Evolutionary conservation across 768 basidiomycete genomes (phyloP).

Genomic region (Sarcodon sp.): DNA sequence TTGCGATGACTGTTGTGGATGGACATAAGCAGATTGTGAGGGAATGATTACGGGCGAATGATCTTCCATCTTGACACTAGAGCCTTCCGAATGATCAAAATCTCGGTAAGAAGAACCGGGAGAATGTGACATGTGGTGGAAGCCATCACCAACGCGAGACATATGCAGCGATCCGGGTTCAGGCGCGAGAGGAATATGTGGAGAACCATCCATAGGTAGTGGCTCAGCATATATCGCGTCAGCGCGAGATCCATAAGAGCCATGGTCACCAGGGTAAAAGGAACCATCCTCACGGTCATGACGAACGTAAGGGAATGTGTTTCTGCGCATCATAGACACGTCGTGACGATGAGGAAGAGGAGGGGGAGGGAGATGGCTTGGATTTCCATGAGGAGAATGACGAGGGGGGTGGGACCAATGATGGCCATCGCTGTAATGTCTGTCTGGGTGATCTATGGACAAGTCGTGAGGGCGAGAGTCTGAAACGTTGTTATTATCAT

Average conservation of each 20-base stretch:
- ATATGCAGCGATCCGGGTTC: slow-evolving; percentile 15
- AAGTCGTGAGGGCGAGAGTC: slow-evolving; percentile 12
- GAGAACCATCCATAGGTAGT: slow-evolving; percentile 21
- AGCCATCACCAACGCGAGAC: slow-evolving; percentile 19
- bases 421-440: slow-evolving; percentile 8
- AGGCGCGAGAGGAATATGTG: slow-evolving; percentile 26
- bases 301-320: slow-evolving; percentile 67
- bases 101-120: slow-evolving; percentile 35
- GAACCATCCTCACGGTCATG: slow-evolving; percentile 49
- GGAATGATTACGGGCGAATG: slow-evolving; percentile 46
- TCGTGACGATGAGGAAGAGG: slow-evolving; percentile 24
- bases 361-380: slow-evolving; percentile 14
- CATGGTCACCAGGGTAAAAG: slow-evolving; percentile 20
- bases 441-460: slow-evolving; percentile 10
- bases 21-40: slow-evolving; percentile 40
- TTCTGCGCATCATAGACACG: slow-evolving; percentile 40
- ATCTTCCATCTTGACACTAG: slow-evolving; percentile 58
- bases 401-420: slow-evolving; percentile 16
- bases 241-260: slow-evolving; percentile 18
- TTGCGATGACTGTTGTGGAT: slow-evolving; percentile 12
- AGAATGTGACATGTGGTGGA: slow-evolving; percentile 17
- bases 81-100: slow-evolving; percentile 26
- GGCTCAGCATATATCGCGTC: slow-evolving; percentile 27
- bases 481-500: slow-evolving; percentile 27
- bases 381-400: slow-evolving; percentile 18